Base-by-base conservation (phyloP, 306 rosid genomes). In the Pachyrhizus erosus region DNA sequence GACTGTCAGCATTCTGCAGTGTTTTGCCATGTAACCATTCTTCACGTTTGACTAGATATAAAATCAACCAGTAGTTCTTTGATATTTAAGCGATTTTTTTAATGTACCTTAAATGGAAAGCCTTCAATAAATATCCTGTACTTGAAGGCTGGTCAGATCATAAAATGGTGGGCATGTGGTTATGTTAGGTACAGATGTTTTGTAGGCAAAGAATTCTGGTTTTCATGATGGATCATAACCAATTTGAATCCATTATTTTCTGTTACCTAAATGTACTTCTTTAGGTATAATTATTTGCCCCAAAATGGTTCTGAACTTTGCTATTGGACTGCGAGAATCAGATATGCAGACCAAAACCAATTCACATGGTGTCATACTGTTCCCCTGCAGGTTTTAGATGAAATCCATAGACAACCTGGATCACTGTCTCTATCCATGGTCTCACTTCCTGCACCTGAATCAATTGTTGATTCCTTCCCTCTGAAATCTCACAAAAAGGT, bases 361-460 rank as follows among this genome's bases (percentile, higher is more conserved):
- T 73, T 79, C 70, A 64, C 57, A 27, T 17, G 76, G 55, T 40
- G 55, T 40, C 78, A 23, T 58, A 75, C 77, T 46, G 75, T 27
- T 71, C 39, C 74, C 21, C 13, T 84, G 77, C 83, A 96, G 99
- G 99, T 96, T 73, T 87, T 96, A 89, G 98, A 96, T 92, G 99
- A 96, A 88, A 93, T 96, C 82, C 98, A 93, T 65, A 89, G 93
- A 70, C 98, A 96, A 75, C 97, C 99, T 9, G 91, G 82, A 42
- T 90, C 97, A 20, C 91, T 92, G 77, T 89, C 98, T 79, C 88
- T 91, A 2, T 93, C 96, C 15, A 88, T 92, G 93, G 96, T 91
- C 83, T 92, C 98, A n/a, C 88, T 91, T 40, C 98, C 99, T 9
- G 99, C 99, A 18, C 97, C 99, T 7, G 96, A 89, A 83, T 89